A percentile compares a stretch with the other conserved stretches of the same genome.
These are phyloP conservation scores for Myrmaecium sp. DNA, from an alignment of 2,329 filamentous ascomycete genomes.

Conservation along the genomic window DNA sequence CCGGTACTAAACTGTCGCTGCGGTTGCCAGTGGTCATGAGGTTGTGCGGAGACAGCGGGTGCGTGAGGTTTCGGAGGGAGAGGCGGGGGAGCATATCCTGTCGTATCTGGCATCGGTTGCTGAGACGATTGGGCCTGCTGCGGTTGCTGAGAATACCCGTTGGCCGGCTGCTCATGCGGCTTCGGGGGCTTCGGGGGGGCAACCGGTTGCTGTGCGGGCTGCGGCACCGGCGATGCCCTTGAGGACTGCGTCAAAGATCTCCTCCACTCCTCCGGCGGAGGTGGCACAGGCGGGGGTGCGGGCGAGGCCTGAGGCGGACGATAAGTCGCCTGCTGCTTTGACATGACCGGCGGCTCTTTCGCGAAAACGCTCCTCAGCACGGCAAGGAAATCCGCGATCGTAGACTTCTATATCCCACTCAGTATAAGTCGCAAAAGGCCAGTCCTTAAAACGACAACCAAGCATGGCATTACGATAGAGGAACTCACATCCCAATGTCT, in stretches of 20 bases:
- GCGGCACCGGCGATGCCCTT: slow-evolving; percentile 19
- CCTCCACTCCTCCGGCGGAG: slow-evolving; percentile 44
- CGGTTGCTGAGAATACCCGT: slow-evolving; percentile 8
- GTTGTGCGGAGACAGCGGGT: slow-evolving; percentile 7
- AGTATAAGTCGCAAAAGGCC: too few relatives aligned
- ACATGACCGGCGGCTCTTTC: slow-evolving; percentile 82
- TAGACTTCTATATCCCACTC: slow-evolving; percentile 48
- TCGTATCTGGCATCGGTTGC: too few relatives aligned
- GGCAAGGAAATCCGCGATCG: slow-evolving; percentile 62
- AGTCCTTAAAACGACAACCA: too few relatives aligned
- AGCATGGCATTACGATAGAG: too few relatives aligned
- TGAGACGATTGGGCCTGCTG: slow-evolving; percentile 12
- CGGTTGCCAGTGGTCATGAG: slow-evolving; percentile 5
- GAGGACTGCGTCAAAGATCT: slow-evolving; percentile 15
- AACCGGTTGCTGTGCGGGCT: slow-evolving; percentile 8
- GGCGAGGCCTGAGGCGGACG: slow-evolving; percentile 15
- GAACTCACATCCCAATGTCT: slow-evolving; percentile 82
- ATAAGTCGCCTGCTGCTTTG: slow-evolving; percentile 34
- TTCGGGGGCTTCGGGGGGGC: slow-evolving; percentile 26
- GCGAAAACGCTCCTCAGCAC: slow-evolving; percentile 78
- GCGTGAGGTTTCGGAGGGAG: slow-evolving; percentile 12
- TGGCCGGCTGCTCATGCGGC: slow-evolving; percentile 23
- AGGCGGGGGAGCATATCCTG: slow-evolving; percentile 12
- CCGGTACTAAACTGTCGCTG: slow-evolving; percentile 8
- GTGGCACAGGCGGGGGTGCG: slow-evolving; percentile 46